Base-by-base conservation (phyloP, 108 stramenopile genomes). In the Nannochloropsis gaditana region DNA sequence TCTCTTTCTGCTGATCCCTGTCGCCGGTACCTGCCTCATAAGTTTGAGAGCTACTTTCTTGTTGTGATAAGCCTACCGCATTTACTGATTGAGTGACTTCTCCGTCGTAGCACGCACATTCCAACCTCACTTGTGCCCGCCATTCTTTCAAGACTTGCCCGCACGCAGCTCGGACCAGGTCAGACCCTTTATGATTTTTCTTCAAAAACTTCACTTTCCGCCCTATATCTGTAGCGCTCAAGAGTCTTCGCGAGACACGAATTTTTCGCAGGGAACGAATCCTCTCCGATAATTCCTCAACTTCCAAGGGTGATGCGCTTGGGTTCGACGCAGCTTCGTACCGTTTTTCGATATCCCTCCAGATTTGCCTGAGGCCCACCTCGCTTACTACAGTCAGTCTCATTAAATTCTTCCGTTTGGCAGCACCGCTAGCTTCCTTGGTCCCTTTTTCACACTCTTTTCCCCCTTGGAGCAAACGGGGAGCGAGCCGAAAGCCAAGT, bases 381-480 rank as follows among this genome's bases (percentile, higher is more conserved):
- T 6, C n/a, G 80, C 9, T 43, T 44, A 9, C 79, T 41, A n/a
- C 80, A 9, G 79, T 43, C 5, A 80, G 79, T 9, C 10, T 43
- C 43, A 41, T 6, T 8, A 84, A 73, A 19, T 41, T 19, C 10
- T 41, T 42, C 84, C 84, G 9, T 84, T 41, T 11, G 11, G 11
- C 21, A 17, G 11, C 50, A 17, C 50, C 50, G 50, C 1, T 80
- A 11, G 31, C 41, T 21, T 41, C 41, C 11, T 41, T 31, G 21
- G 2, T 41, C 31, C 31, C 80, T 2, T 2, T 11, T 41, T 41
- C 41, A 11, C 11, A 2, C 80, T 21, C 41, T 41, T 41, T 21
- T 41, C 21, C 80, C 21, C 31, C 86, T 79, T 87, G 86, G 44
- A 87, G 73, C 43, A 87, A 17, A 45, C 83, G 83, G 11, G 83